Evolutionary conservation across 2,329 filamentous ascomycete genomes (phyloP).

Genomic region (Arthrobotrys pseudoclavata): DNA sequence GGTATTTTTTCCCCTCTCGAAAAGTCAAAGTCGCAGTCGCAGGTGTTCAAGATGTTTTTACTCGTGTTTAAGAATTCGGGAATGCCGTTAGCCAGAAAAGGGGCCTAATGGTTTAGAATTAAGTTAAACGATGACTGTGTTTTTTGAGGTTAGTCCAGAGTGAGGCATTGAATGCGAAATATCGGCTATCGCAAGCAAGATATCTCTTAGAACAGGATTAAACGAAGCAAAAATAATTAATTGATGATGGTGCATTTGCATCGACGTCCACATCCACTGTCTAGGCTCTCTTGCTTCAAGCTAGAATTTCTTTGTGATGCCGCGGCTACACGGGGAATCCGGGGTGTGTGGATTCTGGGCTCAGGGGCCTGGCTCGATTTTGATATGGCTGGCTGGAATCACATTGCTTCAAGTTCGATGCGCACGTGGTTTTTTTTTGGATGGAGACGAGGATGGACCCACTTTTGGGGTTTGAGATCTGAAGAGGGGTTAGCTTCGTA

Average conservation of each 20-base stretch:
- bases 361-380: slow-evolving; percentile 21
- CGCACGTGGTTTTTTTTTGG: slow-evolving; percentile 53
- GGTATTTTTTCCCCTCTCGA: background rate
- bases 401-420: slow-evolving; percentile 26
- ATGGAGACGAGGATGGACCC: slow-evolving; percentile 54
- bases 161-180: slow-evolving; percentile 51
- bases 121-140: background rate
- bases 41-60: background rate
- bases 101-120: background rate
- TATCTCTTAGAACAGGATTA: background rate
- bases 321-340: slow-evolving; percentile 37
- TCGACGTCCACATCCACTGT: slow-evolving; percentile 50
- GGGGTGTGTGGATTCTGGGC: slow-evolving; percentile 13
- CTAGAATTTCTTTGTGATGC: slow-evolving; percentile 26
- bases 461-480: slow-evolving; percentile 32
- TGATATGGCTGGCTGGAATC: slow-evolving; percentile 45
- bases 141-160: slow-evolving; percentile 32
- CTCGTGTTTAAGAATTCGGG: slow-evolving; percentile 15
- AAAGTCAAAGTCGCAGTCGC: slow-evolving; percentile 1
- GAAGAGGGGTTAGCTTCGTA: slow-evolving; percentile 29
- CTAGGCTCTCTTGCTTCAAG: background rate
- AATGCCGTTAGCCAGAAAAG: slow-evolving; percentile 2
- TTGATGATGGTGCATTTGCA: slow-evolving; percentile 30
- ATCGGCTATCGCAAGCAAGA: slow-evolving; percentile 13
- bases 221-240: background rate